Evolutionary conservation across 2,329 filamentous ascomycete species (phyloP), one percentile per base, ranked within the genome.

Genomic region (Metarhizium robertsii): DNA sequence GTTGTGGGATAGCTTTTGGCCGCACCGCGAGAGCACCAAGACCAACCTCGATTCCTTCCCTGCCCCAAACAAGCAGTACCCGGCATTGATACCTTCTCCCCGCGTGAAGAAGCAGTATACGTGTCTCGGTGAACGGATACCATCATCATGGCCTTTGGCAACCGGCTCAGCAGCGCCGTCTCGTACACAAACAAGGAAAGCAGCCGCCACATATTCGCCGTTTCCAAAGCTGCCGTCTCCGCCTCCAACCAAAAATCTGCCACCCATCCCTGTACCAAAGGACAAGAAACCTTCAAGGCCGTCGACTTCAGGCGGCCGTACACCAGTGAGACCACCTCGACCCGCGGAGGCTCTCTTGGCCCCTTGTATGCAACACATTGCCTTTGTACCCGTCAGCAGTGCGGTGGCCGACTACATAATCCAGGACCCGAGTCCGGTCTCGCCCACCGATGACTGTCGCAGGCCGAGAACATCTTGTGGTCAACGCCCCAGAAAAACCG

Each of bases 1-100:
- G 60, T 63, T 79, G 2, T 81, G 78, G 78, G 75, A 80, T 61
- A 75, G 68, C 53, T 81, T 79, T 62, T 79, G 76, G 77, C 38
- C 52, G 18, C 32, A 32, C 20, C 40, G 36, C 11, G 20, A 42
- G 8, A 29, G 13, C 20, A 47, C 36, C 18, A 53, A 43, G n/a
- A 11, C 16, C 16, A 57, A 58, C 14, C 54, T 60, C 16, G 55
- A 60, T 51, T 57, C 13, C 43, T 51, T 1, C 18, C 49, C 56
- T 38, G 58, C 58, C 20, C 56, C 63, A 10, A 62, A 57, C 50
- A 67, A 67, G 58, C 67, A 69, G 25, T 67, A 67, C 55, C 65
- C 66, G 20, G 67, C 67, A 13, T 56, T 68, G 57, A 63, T 68
- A 7, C 62, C 68, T 13, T 64, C 65, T 8, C 65, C 65, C n/a